Base-by-base conservation (phyloP, 148 eudicot species). In the Rhododendron vialii region DNA sequence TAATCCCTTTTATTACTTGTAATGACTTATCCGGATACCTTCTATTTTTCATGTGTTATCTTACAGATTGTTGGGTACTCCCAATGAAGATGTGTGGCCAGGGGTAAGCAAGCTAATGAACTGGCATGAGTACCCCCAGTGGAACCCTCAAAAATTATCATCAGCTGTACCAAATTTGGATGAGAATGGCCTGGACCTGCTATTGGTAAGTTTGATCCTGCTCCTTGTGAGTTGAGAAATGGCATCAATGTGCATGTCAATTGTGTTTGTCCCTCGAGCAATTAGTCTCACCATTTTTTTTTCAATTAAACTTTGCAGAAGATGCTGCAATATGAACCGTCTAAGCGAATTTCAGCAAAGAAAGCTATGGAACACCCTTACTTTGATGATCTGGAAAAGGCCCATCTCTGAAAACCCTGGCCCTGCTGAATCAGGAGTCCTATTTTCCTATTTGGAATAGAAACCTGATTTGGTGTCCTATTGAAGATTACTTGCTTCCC, bases 51-150 rank as follows among this genome's bases (percentile, higher is more conserved):
- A 77, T 33, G 71, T 53, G 28, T 45, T 36, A 17, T 78, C n/a
- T 41, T 30, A 69, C 87, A 94, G 98, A 91, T 87, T 96, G 89
- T 82, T 96, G 89, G 98, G 98, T 38, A 97, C 99, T 76, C 99
- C 98, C 61, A 95, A 95, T 86, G 99, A 97, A 85, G 81, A 95
- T 86, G 75, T 97, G 41, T 97, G 98, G 98, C 98, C 98, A 26
- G 98, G 96, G 84, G 99, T 95, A 33, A 93, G 95, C 89, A 89
- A 93, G 87, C 86, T 97, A 84, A 91, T 87, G 91, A 95, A 97
- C 89, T 97, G 99, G 98, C 99, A 97, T 59, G 98, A 92, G 83
- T 97, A 94, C 90, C 99, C 99, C 18, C 98, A 93, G 80, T 97
- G 98, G 98, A 95, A 12, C 50, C 95, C 95, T 20, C 90, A 93